A percentile compares a stretch with the other conserved stretches of the same genome.
phyloP scores from a whole-genome alignment of 202 grass and related monocot species.

The Brachypodium distachyon region DNA sequence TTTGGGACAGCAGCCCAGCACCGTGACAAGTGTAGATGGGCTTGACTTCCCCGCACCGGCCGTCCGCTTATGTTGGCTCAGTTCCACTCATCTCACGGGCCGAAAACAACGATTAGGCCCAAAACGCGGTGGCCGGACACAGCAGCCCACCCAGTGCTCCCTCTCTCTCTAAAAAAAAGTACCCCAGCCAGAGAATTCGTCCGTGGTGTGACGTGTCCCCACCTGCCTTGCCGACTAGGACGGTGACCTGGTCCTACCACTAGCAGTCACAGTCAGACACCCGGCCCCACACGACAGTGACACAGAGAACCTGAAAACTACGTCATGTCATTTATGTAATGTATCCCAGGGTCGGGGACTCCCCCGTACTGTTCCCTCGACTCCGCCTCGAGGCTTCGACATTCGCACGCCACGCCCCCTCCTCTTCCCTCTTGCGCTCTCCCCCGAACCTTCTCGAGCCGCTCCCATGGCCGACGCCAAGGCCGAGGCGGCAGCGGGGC shows the following conservation, averaged over 20 bases:
- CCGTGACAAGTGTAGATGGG: too few relatives aligned
- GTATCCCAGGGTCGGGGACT: too few relatives aligned
- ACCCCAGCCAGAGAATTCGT: background rate
- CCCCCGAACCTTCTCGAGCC: background rate
- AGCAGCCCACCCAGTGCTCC: too few relatives aligned
- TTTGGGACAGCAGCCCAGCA: too few relatives aligned
- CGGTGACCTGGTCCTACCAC: background rate
- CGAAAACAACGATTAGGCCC: too few relatives aligned
- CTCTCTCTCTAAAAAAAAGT: too few relatives aligned
- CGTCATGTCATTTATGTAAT: slow-evolving; percentile 1
- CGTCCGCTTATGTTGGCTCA: too few relatives aligned
- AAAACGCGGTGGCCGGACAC: too few relatives aligned
- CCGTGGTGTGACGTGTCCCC: background rate
- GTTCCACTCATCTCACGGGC: too few relatives aligned
- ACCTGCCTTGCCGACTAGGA: background rate
- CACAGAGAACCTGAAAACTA: background rate
- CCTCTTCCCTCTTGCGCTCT: background rate
- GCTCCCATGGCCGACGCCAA: slow-evolving; percentile 45
- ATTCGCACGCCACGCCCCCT: background rate
- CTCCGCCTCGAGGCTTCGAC: background rate
- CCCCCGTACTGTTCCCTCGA: background rate
- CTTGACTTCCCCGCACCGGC: too few relatives aligned
- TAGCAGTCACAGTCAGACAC: background rate
- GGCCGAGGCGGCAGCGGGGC: slow-evolving; percentile 1
- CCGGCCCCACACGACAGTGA: background rate